Conservation (phyloP, 148 eudicot genomes). For the Rhododendron molle region DNA sequence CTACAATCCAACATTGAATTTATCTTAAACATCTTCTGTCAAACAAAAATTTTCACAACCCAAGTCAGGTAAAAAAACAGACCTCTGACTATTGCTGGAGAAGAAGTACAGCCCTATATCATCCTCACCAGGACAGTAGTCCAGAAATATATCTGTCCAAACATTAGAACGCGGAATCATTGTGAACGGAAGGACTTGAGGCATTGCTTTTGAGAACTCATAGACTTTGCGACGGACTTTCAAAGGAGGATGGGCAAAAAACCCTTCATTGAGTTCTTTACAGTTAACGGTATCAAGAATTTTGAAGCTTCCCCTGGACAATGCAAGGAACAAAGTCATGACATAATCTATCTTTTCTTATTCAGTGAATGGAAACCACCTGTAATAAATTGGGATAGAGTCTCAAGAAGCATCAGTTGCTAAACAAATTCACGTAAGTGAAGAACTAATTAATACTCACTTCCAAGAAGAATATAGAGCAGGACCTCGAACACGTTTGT, state of each 20-base stretch:
- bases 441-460: constrained; percentile 35
- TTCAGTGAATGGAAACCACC: not conserved
- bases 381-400: not conserved
- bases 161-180: constrained; percentile 28
- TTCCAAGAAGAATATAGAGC: constrained; percentile 51
- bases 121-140: constrained; percentile 32
- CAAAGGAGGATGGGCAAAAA: constrained; percentile 56
- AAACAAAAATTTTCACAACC: not conserved
- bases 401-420: not conserved
- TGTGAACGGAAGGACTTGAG: constrained; percentile 42
- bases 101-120: constrained; percentile 75
- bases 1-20: constrained; percentile 28
- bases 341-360: not conserved
- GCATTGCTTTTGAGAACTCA: constrained; percentile 46
- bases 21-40: not conserved
- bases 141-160: constrained; percentile 42
- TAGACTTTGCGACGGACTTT: constrained; percentile 40
- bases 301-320: constrained; percentile 60
- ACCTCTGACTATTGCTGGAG: constrained; percentile 35
- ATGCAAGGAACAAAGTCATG: constrained; percentile 13
- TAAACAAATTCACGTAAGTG: not conserved
- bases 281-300: constrained; percentile 14
- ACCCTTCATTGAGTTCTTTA: constrained; percentile 13
- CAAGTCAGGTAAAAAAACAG: not conserved
- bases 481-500: constrained; percentile 36